These are phyloP conservation scores for Magnolia kwangsiensis DNA, from an alignment of 164 flowering plant genomes.

Conservation along the genomic window DNA sequence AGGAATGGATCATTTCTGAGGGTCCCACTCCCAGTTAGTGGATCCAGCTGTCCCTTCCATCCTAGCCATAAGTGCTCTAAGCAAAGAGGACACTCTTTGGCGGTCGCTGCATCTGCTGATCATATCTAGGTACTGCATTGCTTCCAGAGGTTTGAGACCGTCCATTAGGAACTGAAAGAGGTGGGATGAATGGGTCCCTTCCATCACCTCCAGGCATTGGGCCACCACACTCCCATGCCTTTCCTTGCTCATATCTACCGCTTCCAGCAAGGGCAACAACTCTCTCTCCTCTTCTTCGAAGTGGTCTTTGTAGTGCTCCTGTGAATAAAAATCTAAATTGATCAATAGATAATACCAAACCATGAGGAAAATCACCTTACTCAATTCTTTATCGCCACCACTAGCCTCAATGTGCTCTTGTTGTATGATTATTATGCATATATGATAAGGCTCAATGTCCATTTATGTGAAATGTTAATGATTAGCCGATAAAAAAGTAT, in stretches of 20 bases:
- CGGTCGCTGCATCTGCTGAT: constrained; percentile 30
- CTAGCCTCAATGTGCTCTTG: too few species aligned
- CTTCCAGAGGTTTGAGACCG: constrained; percentile 61
- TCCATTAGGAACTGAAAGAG: constrained; percentile 54
- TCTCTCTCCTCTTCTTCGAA: constrained; percentile 67
- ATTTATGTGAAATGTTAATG: too few species aligned
- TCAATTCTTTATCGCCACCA: too few species aligned
- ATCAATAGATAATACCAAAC: too few species aligned
- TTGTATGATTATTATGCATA: too few species aligned
- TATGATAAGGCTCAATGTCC: too few species aligned
- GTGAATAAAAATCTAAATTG: constrained; percentile 2
- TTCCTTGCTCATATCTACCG: constrained; percentile 39
- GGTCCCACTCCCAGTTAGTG: neutral
- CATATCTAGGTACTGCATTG: constrained; percentile 56
- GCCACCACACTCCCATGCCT: constrained; percentile 36
- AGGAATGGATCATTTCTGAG: neutral
- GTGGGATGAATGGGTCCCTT: constrained; percentile 58
- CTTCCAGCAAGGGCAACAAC: constrained; percentile 59
- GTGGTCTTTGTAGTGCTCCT: constrained; percentile 55
- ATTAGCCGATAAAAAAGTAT: too few species aligned
- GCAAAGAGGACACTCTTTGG: constrained; percentile 16
- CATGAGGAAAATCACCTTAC: too few species aligned
- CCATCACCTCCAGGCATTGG: constrained; percentile 59
- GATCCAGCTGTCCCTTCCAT: neutral
- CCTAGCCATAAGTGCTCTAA: constrained; percentile 7